Percentiles rank a stretch among this genome's conserved stretches.
These are phyloP conservation scores for Phlebiopsis gigantea DNA, from an alignment of 768 basidiomycete species.

Conservation along the genomic window DNA sequence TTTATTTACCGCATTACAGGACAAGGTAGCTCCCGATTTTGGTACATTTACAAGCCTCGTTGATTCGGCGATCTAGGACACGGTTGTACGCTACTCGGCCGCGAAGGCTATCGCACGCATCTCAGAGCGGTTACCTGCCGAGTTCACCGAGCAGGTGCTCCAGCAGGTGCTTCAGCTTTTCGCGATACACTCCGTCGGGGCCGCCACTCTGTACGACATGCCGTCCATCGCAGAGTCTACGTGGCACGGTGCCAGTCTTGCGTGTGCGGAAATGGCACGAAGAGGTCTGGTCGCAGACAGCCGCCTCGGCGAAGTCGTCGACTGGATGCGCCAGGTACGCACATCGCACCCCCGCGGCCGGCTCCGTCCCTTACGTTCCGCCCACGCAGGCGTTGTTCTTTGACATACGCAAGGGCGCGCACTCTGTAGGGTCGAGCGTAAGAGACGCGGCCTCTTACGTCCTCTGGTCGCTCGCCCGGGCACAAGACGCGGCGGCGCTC, in stretches of 20 bases:
- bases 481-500: conserved; percentile 55
- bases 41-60: conserved; percentile 11
- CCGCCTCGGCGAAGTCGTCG: conserved; percentile 57
- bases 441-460: conserved; percentile 94
- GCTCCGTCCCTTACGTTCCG: background rate
- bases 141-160: conserved; percentile 77
- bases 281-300: conserved; percentile 62
- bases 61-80: too few relatives aligned
- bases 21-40: background rate
- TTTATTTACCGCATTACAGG: background rate
- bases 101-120: conserved; percentile 90
- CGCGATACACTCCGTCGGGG: conserved; percentile 62
- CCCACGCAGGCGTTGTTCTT: conserved; percentile 77
- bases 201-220: conserved; percentile 62
- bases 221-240: conserved; percentile 77
- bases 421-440: conserved; percentile 91
- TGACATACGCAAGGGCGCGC: conserved; percentile 86
- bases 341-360: background rate
- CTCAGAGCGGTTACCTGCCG: conserved; percentile 69
- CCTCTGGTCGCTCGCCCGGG: conserved; percentile 88
- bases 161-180: conserved; percentile 77
- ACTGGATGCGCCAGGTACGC: conserved; percentile 76
- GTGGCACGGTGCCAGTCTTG: conserved; percentile 94
- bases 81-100: conserved; percentile 89
- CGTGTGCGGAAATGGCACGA: conserved; percentile 89